Evolutionary conservation across 108 stramenopile genomes (phyloP), one percentile per base, ranked within the genome.

Genomic region (Discostella stelligeroides): DNA sequence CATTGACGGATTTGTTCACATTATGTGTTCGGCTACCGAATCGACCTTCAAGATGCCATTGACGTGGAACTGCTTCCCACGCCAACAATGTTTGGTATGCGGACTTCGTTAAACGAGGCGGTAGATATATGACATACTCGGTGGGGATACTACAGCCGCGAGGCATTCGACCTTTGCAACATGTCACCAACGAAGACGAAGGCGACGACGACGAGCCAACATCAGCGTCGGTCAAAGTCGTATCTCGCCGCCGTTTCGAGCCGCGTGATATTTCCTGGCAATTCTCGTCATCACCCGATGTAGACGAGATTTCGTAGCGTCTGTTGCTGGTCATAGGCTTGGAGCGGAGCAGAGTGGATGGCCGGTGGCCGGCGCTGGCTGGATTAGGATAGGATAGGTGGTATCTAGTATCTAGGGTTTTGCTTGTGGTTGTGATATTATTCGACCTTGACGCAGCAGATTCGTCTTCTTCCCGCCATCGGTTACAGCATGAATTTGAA

Each of bases 21-120:
- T 68, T 57, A 66, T 88, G 84, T 14, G 88, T 90, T 23, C 92
- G 72, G 25, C 80, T 78, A 15, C 91, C 91, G 65, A 81, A 87
- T 50, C 91, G 75, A 25, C 91, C 91, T 60, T 87, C 91, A 28
- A 91, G 55, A 70, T 91, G 88, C 84, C 86, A 91, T 25, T 63
- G 68, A 25, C 87, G 73, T 1, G 86, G 75, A 28, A 81, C 86
- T 25, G 60, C 78, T 28, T 81, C 29, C 25, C 71, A 57, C 0
- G 69, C 49, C 0, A 86, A 20, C 23, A 92, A 71, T 12, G 74
- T 61, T 57, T 73, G 75, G 40, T 92, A 87, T 11, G 82, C 84
- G 42, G 75, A 59, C 63, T 89, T 87, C 7, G 91, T 88, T 24
- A 85, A 66, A 38, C 63, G 70, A 40, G 81, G 70, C 21, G 88